Evolutionary conservation across 164 flowering plant species (phyloP).

Genomic region (Kalanchoe fedtschenkoi): DNA sequence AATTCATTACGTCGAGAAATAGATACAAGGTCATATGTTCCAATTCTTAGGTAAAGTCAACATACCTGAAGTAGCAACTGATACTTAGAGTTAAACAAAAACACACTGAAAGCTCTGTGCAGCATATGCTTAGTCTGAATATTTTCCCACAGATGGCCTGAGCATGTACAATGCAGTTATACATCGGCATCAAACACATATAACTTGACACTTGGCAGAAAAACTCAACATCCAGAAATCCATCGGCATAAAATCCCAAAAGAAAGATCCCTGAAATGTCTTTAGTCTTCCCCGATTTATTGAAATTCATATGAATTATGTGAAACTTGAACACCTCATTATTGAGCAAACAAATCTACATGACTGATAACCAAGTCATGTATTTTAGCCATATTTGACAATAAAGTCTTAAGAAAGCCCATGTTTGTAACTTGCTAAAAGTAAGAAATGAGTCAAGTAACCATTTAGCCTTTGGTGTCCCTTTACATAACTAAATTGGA

Average conservation of each 20-base stretch:
- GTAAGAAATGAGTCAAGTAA: background rate
- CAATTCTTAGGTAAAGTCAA: background rate
- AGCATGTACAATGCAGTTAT: background rate
- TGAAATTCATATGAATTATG: too few species aligned
- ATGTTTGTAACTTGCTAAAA: too few species aligned
- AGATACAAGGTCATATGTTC: too few species aligned
- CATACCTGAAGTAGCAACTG: conserved; percentile 91
- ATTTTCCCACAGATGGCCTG: conserved; percentile 95
- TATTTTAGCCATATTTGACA: background rate
- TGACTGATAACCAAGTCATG: background rate
- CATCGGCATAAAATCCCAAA: too few species aligned
- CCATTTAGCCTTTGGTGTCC: conserved; percentile 1
- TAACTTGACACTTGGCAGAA: too few species aligned
- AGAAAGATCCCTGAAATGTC: too few species aligned
- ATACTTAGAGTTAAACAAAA: conserved; percentile 80
- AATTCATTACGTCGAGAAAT: too few species aligned
- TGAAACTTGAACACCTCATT: too few species aligned
- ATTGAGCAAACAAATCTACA: too few species aligned
- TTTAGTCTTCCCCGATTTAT: too few species aligned
- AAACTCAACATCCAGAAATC: background rate
- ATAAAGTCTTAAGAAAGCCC: background rate
- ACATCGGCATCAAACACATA: background rate
- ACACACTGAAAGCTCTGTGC: conserved; percentile 94
- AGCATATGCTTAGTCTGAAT: conserved; percentile 68
- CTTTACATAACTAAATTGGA: background rate